phyloP scores from a whole-genome alignment of 345 rosid genomes.

The Camelina laxa region DNA sequence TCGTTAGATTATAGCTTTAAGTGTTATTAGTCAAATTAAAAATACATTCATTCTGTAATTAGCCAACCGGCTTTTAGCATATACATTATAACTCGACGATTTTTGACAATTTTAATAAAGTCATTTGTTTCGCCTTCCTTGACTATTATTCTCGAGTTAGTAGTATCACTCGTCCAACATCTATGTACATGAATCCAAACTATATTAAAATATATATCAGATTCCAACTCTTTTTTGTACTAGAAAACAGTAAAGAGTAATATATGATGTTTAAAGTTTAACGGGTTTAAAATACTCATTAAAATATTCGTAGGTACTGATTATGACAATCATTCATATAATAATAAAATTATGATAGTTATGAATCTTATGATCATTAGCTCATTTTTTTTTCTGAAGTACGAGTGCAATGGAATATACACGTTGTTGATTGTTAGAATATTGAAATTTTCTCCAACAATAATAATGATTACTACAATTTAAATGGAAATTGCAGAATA shows the following conservation, averaged over 20 bases:
- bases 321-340: background rate
- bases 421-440: conserved; percentile 1
- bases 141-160: no score
- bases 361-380: no score
- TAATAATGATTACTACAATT: conserved; percentile 27
- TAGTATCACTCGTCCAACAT: no score
- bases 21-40: no score
- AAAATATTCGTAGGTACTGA: background rate
- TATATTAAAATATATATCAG: background rate
- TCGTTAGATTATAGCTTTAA: no score
- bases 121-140: no score
- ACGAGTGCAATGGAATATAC: conserved; percentile 2
- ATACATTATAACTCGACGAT: no score
- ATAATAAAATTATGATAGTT: no score
- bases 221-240: background rate
- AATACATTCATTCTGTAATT: no score
- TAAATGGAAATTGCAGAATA: conserved; percentile 19
- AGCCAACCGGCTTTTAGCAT: no score
- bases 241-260: background rate
- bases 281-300: background rate
- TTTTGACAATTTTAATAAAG: no score
- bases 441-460: background rate
- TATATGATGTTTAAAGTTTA: background rate
- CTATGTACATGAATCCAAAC: background rate
- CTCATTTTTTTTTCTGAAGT: background rate